Evolutionary conservation across 768 basidiomycete genomes (phyloP), one percentile per base, ranked within the genome.

Genomic region (Tricholoma sp.): DNA sequence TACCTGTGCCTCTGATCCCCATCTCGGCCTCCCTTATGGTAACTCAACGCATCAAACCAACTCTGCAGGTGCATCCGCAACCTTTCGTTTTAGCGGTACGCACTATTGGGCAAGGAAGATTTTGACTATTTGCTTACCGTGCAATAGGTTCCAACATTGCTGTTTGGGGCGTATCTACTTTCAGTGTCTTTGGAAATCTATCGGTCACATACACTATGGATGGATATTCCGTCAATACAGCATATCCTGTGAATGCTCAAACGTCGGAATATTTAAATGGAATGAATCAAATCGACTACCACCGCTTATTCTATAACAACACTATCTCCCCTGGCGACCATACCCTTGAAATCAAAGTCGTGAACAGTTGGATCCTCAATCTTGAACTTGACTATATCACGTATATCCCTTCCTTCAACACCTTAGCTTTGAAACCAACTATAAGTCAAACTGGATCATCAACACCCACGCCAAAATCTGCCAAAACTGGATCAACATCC

Each of bases 21-120:
- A 2, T 18, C 4, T 59, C 13, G 66, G 68, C 0, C 58, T 61
- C 54, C 62, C 68, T 0, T 64, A 63, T 47, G 62, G 66, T n/a
- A 69, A 69, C 56, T 62, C 64, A 3, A 70, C 68, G 2, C 68
- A 66, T 33, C 62, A 63, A 20, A 59, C 65, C 0, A 59, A 51
- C 1, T 53, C 36, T 13, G 47, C 51, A 15, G 71, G 69, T 1
- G 61, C 59, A 13, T 54, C 50, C 10, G 64, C 68, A 11, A 63
- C 65, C 12, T 69, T 69, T 39, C 51, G 18, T 4, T 72, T 72
- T 56, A 65, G 51, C 53, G 71, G 71, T 70, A 57, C 6, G 65
- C 31, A 20, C 6, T 20, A 24, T 18, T 31, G 8, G 36, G n/a
- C 24, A 36, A 28, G 10, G 13, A 10, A 8, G 2, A 41, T 36